Evolutionary conservation across 192 early-diverging fungal genomes (phyloP), one percentile per base, ranked within the genome.

Genomic region (Coemansia sp.): DNA sequence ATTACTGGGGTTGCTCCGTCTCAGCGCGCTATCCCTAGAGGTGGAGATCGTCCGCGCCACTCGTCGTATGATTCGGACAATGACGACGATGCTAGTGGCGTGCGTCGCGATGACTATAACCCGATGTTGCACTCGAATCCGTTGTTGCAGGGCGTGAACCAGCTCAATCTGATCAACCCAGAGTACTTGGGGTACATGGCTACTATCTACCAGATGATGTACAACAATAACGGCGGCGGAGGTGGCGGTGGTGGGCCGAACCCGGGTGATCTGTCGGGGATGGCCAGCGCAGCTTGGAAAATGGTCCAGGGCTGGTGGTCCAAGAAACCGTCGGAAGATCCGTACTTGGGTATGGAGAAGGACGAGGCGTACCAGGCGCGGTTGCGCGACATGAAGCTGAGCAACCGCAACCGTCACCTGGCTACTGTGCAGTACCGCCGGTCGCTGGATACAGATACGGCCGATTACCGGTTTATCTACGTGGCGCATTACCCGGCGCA

Each of bases 391-490:
- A 79, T 84, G 76, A 75, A 73, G 68, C 55, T 62, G 61, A 78
- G 66, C 64, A 70, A 75, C 11, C 81, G 81, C 24, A 84, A 84
- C 49, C 76, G 81, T 15, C 85, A 90, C 58, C 43, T 88, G 50
- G 85, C 87, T 0, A 81, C 85, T 6, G 84, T 88, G 58, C 78
- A 85, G 75, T 85, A 85, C 69, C 78, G 83, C 1, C 74, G 82
- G 1, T 71, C 85, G n/a, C 68, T 89, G 74, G 86, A 90, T 38
- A 57, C 78, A 0, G 88, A 89, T 39, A 85, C 86, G 10, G 76
- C 73, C 50, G 87, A 89, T 38, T 88, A 86, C 72, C 87, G 88
- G 20, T 89, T 89, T 47, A 55, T 91, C 33, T 91, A 89, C 66
- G 86, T 79, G 43, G 75, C 83, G 77, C 81, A 76, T 65, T 83